phyloP scores from a whole-genome alignment of 352 stramenopile genomes.

The Peronospora destructor region DNA sequence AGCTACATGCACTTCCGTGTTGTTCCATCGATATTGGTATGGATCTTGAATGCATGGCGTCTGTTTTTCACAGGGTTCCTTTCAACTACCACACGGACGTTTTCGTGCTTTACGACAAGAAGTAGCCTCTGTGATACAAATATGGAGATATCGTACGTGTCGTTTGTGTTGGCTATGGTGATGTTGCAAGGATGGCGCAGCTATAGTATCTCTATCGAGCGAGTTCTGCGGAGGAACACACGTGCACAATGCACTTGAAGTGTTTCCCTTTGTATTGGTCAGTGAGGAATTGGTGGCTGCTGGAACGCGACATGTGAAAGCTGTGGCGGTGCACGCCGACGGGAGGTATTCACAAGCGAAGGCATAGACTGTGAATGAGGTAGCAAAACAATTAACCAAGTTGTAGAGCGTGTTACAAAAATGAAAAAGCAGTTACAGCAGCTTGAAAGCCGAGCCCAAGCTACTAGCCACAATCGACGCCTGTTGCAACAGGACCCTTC shows the following conservation, averaged over 20 bases:
- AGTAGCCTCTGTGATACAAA: conserved; percentile 22
- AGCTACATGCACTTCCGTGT: conserved; percentile 76
- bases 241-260: conserved; percentile 31
- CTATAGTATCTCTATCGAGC: conserved; percentile 23
- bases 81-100: conserved; percentile 97
- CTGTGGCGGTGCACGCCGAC: conserved; percentile 43
- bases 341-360: conserved; percentile 56
- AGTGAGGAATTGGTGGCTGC: conserved; percentile 74
- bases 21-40: conserved; percentile 96
- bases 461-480: too few species aligned
- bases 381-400: conserved; percentile 58
- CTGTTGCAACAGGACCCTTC: too few species aligned
- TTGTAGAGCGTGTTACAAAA: conserved; percentile 55
- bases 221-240: conserved; percentile 82
- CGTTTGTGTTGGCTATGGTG: conserved; percentile 42
- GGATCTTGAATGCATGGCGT: conserved; percentile 93
- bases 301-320: conserved; percentile 70
- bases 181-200: neutral
- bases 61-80: conserved; percentile 92
- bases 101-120: conserved; percentile 86
- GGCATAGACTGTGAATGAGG: conserved; percentile 34
- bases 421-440: conserved; percentile 68
- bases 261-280: conserved; percentile 72
- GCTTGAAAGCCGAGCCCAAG: conserved; percentile 43
- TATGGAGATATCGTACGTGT: conserved; percentile 77